phyloP scores from a whole-genome alignment of 1,284 basidiomycete genomes.

The Ceratobasidium sp. region DNA sequence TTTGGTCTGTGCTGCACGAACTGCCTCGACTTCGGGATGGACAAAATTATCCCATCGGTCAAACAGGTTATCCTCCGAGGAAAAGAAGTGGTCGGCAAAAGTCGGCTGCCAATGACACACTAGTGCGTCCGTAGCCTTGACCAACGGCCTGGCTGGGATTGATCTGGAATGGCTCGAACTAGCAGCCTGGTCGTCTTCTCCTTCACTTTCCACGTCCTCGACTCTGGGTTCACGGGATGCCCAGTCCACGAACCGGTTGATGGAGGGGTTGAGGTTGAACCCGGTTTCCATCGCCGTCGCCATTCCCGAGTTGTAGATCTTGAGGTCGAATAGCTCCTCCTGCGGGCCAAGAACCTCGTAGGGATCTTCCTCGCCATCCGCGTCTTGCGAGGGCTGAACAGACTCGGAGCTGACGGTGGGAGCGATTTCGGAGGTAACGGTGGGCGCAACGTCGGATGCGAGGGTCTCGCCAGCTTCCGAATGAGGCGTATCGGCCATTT shows the following conservation, averaged over 20 bases:
- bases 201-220: background rate
- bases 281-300: constrained; percentile 33
- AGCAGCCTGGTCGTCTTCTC: background rate
- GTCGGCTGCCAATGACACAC: constrained; percentile 84
- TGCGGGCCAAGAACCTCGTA: constrained; percentile 56
- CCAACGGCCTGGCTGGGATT: background rate
- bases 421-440: constrained; percentile 2
- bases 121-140: constrained; percentile 64
- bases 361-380: background rate
- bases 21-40: constrained; percentile 75
- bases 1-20: constrained; percentile 62
- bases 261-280: constrained; percentile 3
- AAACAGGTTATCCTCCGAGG: constrained; percentile 62
- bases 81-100: constrained; percentile 78
- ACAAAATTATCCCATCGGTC: constrained; percentile 65
- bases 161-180: background rate
- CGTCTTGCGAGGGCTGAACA: background rate
- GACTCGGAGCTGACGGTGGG: constrained; percentile 13
- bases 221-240: background rate
- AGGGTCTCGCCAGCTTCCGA: background rate
- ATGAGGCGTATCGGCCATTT: constrained; percentile 3
- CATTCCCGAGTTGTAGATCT: constrained; percentile 49
- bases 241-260: constrained; percentile 9
- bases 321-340: constrained; percentile 65
- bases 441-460: constrained; percentile 44